Evolutionary conservation across 495 filamentous ascomycete species (phyloP).

Genomic region (Achaetomiella virescens): DNA sequence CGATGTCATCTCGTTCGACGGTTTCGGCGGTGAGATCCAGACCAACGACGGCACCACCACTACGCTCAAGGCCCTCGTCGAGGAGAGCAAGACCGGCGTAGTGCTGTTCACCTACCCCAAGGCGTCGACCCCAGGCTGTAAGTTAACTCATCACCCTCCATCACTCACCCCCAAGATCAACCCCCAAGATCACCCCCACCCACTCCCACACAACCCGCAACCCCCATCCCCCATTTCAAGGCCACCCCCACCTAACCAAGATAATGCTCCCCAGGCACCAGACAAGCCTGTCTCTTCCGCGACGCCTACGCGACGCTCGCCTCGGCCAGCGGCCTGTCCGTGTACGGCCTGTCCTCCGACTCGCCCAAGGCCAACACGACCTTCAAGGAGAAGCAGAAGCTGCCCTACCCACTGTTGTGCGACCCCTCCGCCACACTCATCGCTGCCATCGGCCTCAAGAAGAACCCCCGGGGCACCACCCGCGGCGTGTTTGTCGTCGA

Average conservation of each 20-base stretch:
- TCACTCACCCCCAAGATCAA: neutral
- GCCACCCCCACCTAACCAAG: no score
- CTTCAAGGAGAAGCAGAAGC: constrained; percentile 80
- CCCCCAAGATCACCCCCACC: neutral
- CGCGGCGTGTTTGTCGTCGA: constrained; percentile 84
- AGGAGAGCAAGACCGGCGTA: constrained; percentile 76
- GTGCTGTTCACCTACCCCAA: constrained; percentile 94
- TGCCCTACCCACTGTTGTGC: constrained; percentile 87
- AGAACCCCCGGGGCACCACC: constrained; percentile 64
- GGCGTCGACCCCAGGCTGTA: constrained; percentile 93
- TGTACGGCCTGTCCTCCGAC: constrained; percentile 87
- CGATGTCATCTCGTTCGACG: constrained; percentile 55
- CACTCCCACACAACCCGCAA: neutral
- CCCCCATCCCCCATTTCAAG: neutral
- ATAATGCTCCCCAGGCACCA: constrained; percentile 62
- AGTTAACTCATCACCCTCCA: no score
- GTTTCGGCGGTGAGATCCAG: constrained; percentile 77
- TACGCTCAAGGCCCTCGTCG: constrained; percentile 69
- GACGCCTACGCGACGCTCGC: constrained; percentile 72
- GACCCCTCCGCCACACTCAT: constrained; percentile 69
- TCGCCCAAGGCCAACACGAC: constrained; percentile 81
- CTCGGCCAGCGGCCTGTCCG: constrained; percentile 72
- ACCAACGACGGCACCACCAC: constrained; percentile 76
- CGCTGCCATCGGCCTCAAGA: constrained; percentile 68
- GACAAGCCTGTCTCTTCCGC: constrained; percentile 87